These are phyloP conservation scores for Trifolium pratense DNA, from an alignment of 306 rosid genomes.

Conservation along the genomic window DNA sequence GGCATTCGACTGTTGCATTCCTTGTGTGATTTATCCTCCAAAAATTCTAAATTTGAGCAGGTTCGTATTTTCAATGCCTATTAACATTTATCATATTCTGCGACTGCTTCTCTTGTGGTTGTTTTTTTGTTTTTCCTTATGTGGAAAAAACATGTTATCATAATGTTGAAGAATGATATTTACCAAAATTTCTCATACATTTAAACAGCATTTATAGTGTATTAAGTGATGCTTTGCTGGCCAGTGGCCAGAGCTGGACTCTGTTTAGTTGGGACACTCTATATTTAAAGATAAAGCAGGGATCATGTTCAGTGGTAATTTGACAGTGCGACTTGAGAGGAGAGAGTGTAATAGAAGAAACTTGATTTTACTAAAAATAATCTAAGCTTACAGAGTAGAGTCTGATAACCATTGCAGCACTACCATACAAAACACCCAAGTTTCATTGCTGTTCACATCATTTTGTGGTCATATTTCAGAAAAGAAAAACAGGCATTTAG, in stretches of 20 bases:
- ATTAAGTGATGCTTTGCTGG: slow-evolving; percentile 23
- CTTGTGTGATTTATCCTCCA: slow-evolving; percentile 87
- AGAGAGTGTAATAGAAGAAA: neutral
- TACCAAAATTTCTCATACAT: slow-evolving; percentile 3
- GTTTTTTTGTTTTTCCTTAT: slow-evolving; percentile 32
- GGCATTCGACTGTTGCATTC: slow-evolving; percentile 89
- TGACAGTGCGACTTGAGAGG: slow-evolving; percentile 8
- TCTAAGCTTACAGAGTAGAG: neutral
- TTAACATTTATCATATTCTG: slow-evolving; percentile 31
- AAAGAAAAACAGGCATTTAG: slow-evolving; percentile 9
- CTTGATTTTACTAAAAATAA: neutral
- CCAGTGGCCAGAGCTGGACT: slow-evolving; percentile 9
- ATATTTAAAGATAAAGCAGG: slow-evolving; percentile 32
- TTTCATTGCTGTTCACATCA: slow-evolving; percentile 22
- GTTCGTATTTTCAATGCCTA: slow-evolving; percentile 46
- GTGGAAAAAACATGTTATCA: slow-evolving; percentile 5
- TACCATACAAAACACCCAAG: slow-evolving; percentile 1
- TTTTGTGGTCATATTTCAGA: slow-evolving; percentile 16
- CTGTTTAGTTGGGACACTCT: slow-evolving; percentile 9
- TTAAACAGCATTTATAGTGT: slow-evolving; percentile 21
- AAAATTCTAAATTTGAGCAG: slow-evolving; percentile 86
- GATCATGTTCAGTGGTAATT: slow-evolving; percentile 32
- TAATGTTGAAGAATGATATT: slow-evolving; percentile 35
- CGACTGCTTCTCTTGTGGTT: slow-evolving; percentile 28
- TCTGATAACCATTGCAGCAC: neutral